A percentile compares a stretch with the other conserved stretches of the same genome.
These are phyloP conservation scores for Hypomyces rosellus DNA, from an alignment of 2,329 filamentous ascomycete genomes.

Conservation along the genomic window DNA sequence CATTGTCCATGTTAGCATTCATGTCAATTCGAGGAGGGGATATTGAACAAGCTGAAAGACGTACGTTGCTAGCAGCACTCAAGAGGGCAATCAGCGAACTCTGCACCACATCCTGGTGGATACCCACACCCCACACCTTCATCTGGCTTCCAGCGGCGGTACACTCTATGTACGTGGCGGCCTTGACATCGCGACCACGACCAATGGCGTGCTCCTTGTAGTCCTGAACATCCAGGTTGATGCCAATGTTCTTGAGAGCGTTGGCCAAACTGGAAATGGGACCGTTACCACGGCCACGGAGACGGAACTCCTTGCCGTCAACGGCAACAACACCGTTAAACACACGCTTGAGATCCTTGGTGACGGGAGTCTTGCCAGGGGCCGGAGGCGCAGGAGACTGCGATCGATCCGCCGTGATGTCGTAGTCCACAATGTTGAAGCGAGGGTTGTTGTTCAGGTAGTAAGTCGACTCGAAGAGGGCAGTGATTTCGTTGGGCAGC, in stretches of 20 bases:
- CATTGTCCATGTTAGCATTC: slow-evolving; percentile 6
- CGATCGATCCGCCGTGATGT: slow-evolving; percentile 78
- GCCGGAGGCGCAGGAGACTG: slow-evolving; percentile 62
- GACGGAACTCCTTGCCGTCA: slow-evolving; percentile 70
- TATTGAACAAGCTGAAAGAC: slow-evolving; percentile 28
- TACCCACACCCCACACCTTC: slow-evolving; percentile 76
- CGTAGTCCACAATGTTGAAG: slow-evolving; percentile 86
- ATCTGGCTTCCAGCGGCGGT: slow-evolving; percentile 59
- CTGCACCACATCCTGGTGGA: slow-evolving; percentile 58
- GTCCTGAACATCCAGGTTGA: slow-evolving; percentile 84
- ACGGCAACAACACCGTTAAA: slow-evolving; percentile 83
- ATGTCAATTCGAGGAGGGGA: background rate
- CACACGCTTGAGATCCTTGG: slow-evolving; percentile 68
- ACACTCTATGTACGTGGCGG: slow-evolving; percentile 93
- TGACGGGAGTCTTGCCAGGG: slow-evolving; percentile 67
- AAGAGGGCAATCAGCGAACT: slow-evolving; percentile 81
- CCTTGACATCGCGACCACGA: slow-evolving; percentile 73
- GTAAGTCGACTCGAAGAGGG: slow-evolving; percentile 84
- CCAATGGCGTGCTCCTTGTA: slow-evolving; percentile 97
- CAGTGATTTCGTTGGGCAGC: slow-evolving; percentile 73
- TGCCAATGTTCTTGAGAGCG: slow-evolving; percentile 69
- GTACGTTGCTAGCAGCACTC: slow-evolving; percentile 78
- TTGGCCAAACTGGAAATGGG: slow-evolving; percentile 84
- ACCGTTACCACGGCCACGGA: slow-evolving; percentile 79
- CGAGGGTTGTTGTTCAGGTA: slow-evolving; percentile 76